Evolutionary conservation across 1,139 yeast species (phyloP), one percentile per base, ranked within the genome.

Genomic region (Suhomyces terraborum): DNA sequence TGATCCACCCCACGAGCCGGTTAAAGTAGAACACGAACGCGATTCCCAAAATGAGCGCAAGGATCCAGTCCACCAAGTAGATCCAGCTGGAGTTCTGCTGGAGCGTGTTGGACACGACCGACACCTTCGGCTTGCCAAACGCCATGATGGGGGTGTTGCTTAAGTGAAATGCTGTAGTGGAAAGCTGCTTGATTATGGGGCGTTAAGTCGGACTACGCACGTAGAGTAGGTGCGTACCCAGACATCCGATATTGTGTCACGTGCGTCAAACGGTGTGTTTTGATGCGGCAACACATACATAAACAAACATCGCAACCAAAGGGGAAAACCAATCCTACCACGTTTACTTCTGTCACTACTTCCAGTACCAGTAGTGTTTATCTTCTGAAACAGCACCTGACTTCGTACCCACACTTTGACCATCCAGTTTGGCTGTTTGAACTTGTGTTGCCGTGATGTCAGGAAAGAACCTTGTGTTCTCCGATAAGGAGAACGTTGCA

Each of bases 61-160:
- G 66, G 33, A 85, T 66, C 95, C 96, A 88, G 58, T 88, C 89
- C 24, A 80, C 83, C 46, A 89, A 67, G 59, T 89, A 91, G 21
- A 87, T 86, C 95, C 95, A 87, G 55, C 82, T 76, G 52, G 84
- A 81, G 49, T 74, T 73, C 46, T 61, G 55, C 36, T 61, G 54
- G 36, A 58, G 41, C 7, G 52, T 33, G 27, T 42, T 43, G 34
- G 53, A 45, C 29, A 47, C 41, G 8, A 56, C 62, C 21, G 59
- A 48, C 20, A 60, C 50, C 36, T 53, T 59, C 43, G 53, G 56
- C 36, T 70, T 59, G 44, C 58, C 63, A 39, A 58, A 47, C 25
- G 54, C 53, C 64, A 60, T 61, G 20, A 32, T 18, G 38, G 31
- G 19, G 22, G 19, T 2, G 30, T 3, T 17, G 14, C n/a, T n/a